Base-by-base conservation (phyloP, 2,329 filamentous ascomycete genomes). In the Didymella exigua region DNA sequence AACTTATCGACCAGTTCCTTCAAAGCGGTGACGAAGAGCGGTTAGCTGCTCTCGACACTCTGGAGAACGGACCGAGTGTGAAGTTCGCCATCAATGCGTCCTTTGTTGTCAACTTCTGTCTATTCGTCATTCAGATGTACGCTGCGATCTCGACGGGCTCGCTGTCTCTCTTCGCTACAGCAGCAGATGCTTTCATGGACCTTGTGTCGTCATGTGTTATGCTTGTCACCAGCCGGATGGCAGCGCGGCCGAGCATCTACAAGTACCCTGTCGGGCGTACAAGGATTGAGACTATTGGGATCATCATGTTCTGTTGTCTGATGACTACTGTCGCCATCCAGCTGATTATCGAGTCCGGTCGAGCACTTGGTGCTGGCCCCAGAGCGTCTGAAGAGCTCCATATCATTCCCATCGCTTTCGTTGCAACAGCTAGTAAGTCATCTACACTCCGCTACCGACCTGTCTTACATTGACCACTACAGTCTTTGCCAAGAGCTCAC, bases 311-410 rank as follows among this genome's bases (percentile, higher is more conserved):
- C 70, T 86, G 84, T 59, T 84, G 85, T 37, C 76, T 88, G 55
- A 87, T 88, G 84, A 86, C 85, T 2, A 87, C 85, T 0, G 85
- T 87, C 3, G 84, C 86, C 42, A 83, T 87, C 24, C 82, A 87
- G 63, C 75, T 88, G 24, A 81, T 86, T 42, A 71, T 87, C 51
- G 82, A 86, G 60, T 87, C 85, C 19, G 78, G 77, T n/a, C 78
- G 84, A 49, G 73, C 75, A 7, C 75, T 86, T 6, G 82, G 74
- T 14, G 76, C 61, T 5, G 82, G 82, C 2, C 63, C 73, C 2
- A 68, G 69, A 23, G 73, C 79, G 1, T 69, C 76, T 8, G 74
- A 80, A 26, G 62, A 78, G 40, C 76, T 85, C 43, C 76, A 84
- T 44, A 72, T 84, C 38, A 75, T 85, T 38, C 84, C 84, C 11